These are phyloP conservation scores for Kwoniella mangroviensis DNA, from an alignment of 768 basidiomycete genomes.

Conservation along the genomic window DNA sequence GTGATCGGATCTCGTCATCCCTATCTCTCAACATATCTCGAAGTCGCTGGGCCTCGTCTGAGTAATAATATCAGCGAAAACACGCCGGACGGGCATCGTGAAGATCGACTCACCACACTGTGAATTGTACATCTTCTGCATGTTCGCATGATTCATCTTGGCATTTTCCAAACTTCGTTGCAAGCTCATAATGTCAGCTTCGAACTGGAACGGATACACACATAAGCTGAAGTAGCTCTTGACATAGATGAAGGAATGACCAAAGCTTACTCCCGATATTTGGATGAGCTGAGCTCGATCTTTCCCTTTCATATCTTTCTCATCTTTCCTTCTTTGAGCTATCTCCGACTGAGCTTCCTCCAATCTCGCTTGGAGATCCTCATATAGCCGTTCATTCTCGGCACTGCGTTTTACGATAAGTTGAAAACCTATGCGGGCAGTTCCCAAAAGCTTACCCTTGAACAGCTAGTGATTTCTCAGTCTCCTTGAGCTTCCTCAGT, in stretches of 20 bases:
- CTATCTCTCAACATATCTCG: constrained; percentile 74
- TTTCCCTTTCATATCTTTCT: constrained; percentile 86
- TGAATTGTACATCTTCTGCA: constrained; percentile 87
- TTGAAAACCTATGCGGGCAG: background rate
- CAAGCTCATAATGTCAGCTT: constrained; percentile 77
- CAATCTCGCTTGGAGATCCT: constrained; percentile 74
- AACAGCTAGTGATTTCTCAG: constrained; percentile 69
- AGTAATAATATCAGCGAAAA: constrained; percentile 16
- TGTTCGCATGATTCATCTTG: constrained; percentile 70
- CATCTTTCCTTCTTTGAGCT: constrained; percentile 79
- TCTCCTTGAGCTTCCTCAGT: constrained; percentile 73
- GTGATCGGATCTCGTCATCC: constrained; percentile 72
- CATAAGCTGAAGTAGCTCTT: constrained; percentile 1
- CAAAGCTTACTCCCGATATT: constrained; percentile 47
- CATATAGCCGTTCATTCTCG: constrained; percentile 79
- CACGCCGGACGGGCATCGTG: no score
- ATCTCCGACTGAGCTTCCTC: constrained; percentile 81
- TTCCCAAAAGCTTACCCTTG: constrained; percentile 35
- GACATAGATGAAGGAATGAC: constrained; percentile 43
- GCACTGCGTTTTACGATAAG: constrained; percentile 32
- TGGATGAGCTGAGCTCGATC: constrained; percentile 64
- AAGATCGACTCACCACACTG: constrained; percentile 69
- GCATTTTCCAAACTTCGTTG: constrained; percentile 75
- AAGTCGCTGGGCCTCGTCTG: constrained; percentile 78
- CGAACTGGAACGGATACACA: constrained; percentile 54